Base-by-base conservation (phyloP, 805 yeast species). In the Nakazawaea ernobii region DNA sequence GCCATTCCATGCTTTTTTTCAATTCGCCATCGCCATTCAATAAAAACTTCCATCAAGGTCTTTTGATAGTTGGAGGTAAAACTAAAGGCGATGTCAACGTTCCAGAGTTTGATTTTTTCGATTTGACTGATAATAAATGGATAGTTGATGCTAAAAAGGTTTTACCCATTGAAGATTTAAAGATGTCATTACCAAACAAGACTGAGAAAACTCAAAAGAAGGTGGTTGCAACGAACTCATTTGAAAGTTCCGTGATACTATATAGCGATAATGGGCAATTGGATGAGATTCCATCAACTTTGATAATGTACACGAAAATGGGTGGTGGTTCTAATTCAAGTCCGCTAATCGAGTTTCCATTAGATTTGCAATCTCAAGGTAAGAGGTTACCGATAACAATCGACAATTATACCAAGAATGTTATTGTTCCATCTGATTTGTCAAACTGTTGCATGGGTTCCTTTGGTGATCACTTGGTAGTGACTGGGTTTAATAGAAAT, bases 381-480 rank as follows among this genome's bases (percentile, higher is more conserved):
- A 14, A 9, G 50, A 48, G 30, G 38, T 4, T 57, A 56, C 41
- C 61, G 52, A 13, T 53, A 51, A 39, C 14, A 8, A 15, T 32
- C 9, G 43, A 45, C 30, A 35, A 45, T 49, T 8, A 52, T 8
- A 52, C 45, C 35, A n/a, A 46, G 40, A 20, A 56, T n/a, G 14
- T 40, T 3, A 36, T 29, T 14, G 37, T 47, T 39, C 84, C 84
- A 1, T 67, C 60, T 48, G 70, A 73, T 32, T 62, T 84, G 43
- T 61, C 67, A 20, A 75, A 68, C 53, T 86, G 90, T 1, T 71
- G 79, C 0, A 80, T 84, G 20, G 87, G 80, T 0, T 58, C 72
- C 10, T 84, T 84, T 58, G 91, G 90, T 4, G 80, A 81, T 49
- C 83, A 81, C 53, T 58, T 84, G 15, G 73, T 85, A 4, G 67